These are phyloP conservation scores for Aleurites moluccanus DNA, from an alignment of 441 rosid species.

Conservation along the genomic window DNA sequence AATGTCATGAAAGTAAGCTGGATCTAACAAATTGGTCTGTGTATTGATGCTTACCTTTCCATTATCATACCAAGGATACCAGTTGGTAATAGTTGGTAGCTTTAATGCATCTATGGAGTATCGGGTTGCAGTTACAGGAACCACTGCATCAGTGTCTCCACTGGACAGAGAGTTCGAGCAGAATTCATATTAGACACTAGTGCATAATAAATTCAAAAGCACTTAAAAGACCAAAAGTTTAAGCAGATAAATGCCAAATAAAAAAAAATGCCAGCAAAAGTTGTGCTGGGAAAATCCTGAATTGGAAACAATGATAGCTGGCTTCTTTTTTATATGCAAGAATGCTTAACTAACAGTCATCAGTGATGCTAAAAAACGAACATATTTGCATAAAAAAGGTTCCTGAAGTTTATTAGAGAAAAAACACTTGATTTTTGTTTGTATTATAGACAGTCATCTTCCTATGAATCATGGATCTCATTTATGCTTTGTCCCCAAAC, in stretches of 20 bases:
- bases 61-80: conserved; percentile 85
- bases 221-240: neutral
- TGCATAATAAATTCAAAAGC: neutral
- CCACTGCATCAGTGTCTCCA: conserved; percentile 87
- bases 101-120: conserved; percentile 75
- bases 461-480: neutral
- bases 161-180: conserved; percentile 44
- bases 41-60: conserved; percentile 47
- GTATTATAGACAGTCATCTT: neutral
- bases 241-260: neutral
- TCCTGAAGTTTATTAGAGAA: neutral
- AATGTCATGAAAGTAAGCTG: neutral
- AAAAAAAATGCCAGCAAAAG: neutral
- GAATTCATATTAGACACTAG: conserved; percentile 4
- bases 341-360: neutral
- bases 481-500: neutral
- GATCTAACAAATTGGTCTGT: neutral
- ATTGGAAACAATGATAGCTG: neutral
- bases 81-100: conserved; percentile 64
- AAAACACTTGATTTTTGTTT: neutral
- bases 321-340: neutral
- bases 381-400: neutral
- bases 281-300: neutral
- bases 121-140: conserved; percentile 86
- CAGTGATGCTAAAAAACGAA: neutral